phyloP scores from a whole-genome alignment of 768 basidiomycete genomes.

The Boletus rubroflammeus region DNA sequence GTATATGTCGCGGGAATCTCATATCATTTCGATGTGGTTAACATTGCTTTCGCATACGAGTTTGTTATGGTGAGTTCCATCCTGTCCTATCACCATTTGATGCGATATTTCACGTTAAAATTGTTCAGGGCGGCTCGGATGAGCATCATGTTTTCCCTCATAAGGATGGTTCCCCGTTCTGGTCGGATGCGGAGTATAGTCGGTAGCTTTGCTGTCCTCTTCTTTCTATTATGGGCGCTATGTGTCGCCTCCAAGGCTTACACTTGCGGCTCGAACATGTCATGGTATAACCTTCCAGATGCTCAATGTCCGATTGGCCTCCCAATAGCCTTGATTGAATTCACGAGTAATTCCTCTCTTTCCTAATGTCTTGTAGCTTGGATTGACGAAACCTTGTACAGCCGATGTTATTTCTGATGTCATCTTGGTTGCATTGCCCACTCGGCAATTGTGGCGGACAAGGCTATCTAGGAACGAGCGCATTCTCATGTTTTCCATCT shows the following conservation, averaged over 20 bases:
- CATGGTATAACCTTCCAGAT: constrained; percentile 4
- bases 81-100: background rate
- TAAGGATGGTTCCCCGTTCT: constrained; percentile 1
- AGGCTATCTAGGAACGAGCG: constrained; percentile 7
- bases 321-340: background rate
- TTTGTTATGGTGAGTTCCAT: constrained; percentile 8
- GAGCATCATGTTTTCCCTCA: constrained; percentile 16
- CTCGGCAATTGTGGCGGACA: constrained; percentile 4
- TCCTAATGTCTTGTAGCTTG: background rate
- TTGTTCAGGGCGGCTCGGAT: constrained; percentile 10
- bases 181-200: background rate
- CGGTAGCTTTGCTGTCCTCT: background rate
- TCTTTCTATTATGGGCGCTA: constrained; percentile 11
- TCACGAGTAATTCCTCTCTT: background rate
- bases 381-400: background rate
- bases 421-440: constrained; percentile 9
- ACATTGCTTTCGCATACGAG: constrained; percentile 1
- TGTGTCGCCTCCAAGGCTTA: constrained; percentile 7
- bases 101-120: background rate
- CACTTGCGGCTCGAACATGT: constrained; percentile 6
- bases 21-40: constrained; percentile 4
- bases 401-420: constrained; percentile 11
- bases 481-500: constrained; percentile 8
- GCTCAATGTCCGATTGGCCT: constrained; percentile 2
- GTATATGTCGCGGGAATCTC: background rate